Percentiles rank a stretch among this genome's conserved stretches.
Evolutionary conservation across 2,329 filamentous ascomycete species (phyloP).

Genomic region (Aspergillus piperis): DNA sequence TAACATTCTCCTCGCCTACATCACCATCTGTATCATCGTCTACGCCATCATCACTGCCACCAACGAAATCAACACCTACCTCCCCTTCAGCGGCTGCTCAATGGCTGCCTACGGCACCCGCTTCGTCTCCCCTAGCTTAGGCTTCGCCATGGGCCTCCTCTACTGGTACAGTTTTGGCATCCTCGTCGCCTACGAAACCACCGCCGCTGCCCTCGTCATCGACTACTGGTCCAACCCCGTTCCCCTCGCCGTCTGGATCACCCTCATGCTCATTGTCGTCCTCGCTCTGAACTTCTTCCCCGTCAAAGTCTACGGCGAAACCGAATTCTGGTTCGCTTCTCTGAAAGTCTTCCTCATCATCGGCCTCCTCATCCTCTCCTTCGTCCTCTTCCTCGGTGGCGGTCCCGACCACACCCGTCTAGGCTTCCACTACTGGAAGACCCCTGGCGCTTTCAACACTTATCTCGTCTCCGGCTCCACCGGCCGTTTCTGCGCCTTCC

Average conservation of each 20-base stretch:
- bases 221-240: conserved; percentile 54
- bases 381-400: conserved; percentile 77
- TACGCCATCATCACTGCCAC: conserved; percentile 6
- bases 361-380: conserved; percentile 58
- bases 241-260: conserved; percentile 57
- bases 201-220: conserved; percentile 57
- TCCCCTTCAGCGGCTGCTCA: conserved; percentile 4
- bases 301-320: conserved; percentile 48
- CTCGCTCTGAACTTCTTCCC: conserved; percentile 57
- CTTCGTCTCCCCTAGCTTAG: conserved; percentile 63
- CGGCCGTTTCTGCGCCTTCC: conserved; percentile 55
- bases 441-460: conserved; percentile 67
- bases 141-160: conserved; percentile 50
- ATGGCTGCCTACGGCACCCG: conserved; percentile 52
- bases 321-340: conserved; percentile 10
- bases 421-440: conserved; percentile 65
- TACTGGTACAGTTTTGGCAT: conserved; percentile 84
- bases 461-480: conserved; percentile 62
- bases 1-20: not conserved
- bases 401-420: conserved; percentile 70
- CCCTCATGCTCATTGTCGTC: conserved; percentile 57
- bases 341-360: conserved; percentile 10
- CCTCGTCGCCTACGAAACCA: conserved; percentile 77
- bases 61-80: conserved; percentile 9
- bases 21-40: not conserved